Conservation (phyloP, 352 stramenopile species). For the Plasmopara viticola region DNA sequence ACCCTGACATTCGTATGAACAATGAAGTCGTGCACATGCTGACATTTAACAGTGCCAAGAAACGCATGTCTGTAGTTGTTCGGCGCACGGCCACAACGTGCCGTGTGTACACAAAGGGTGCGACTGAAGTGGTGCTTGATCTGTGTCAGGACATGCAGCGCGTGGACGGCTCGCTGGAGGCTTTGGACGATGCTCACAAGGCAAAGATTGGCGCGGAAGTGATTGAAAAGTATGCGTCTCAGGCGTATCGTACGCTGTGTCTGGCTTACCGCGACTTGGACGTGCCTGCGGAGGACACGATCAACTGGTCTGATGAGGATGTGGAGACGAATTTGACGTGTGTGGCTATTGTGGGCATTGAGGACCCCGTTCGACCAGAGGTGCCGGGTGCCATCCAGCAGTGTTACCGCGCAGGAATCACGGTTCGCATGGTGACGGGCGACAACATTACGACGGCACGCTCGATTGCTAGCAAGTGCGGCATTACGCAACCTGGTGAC, state of each 20-base stretch:
- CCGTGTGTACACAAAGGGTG: constrained; percentile 58
- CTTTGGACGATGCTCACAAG: constrained; percentile 28
- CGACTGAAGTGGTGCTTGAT: constrained; percentile 50
- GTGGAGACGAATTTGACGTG: constrained; percentile 53
- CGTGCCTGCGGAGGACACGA: constrained; percentile 23
- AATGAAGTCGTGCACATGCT: constrained; percentile 52
- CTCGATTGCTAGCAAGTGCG: constrained; percentile 51
- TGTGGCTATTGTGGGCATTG: constrained; percentile 44
- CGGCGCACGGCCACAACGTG: constrained; percentile 33
- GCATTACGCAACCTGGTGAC: constrained; percentile 39
- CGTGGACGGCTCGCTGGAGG: constrained; percentile 33
- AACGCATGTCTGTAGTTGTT: constrained; percentile 65
- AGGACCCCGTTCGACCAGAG: constrained; percentile 43
- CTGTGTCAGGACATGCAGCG: constrained; percentile 38
- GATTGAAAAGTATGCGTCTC: constrained; percentile 74
- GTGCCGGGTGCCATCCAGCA: constrained; percentile 39
- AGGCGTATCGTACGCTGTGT: constrained; percentile 74
- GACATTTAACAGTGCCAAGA: constrained; percentile 61
- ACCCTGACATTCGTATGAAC: constrained; percentile 30
- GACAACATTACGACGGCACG: constrained; percentile 50
- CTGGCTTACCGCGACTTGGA: constrained; percentile 74
- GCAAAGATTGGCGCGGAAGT: constrained; percentile 29
- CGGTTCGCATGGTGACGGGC: constrained; percentile 52
- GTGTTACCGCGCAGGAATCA: constrained; percentile 41
- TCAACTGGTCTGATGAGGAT: constrained; percentile 45